A percentile compares a stretch with the other conserved stretches of the same genome.
These are phyloP conservation scores for Mollisia scopiformis DNA, from an alignment of 2,329 filamentous ascomycete species.

Conservation along the genomic window DNA sequence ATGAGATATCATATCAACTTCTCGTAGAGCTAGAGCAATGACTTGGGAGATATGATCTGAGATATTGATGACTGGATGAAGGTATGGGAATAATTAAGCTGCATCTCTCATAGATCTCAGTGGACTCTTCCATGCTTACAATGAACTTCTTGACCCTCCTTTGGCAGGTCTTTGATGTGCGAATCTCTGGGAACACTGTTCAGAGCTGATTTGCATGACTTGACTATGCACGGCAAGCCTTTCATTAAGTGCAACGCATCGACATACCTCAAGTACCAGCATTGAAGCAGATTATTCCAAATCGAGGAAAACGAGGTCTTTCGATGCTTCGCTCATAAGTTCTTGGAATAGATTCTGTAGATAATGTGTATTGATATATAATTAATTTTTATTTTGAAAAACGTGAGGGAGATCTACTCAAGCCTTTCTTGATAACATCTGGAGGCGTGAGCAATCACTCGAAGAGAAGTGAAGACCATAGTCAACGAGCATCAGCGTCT, in stretches of 20 bases:
- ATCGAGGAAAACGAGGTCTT: background rate
- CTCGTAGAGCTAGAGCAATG: no score
- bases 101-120: no score
- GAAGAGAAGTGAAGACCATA: background rate
- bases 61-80: no score
- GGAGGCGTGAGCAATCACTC: background rate
- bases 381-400: background rate
- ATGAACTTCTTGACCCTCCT: background rate
- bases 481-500: background rate
- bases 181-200: background rate
- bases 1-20: no score
- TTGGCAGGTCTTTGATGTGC: background rate
- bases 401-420: background rate
- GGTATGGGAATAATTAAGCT: no score
- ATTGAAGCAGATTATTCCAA: no score
- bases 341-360: background rate
- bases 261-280: background rate
- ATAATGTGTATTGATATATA: background rate
- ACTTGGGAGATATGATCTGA: no score
- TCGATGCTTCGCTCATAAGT: background rate
- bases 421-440: background rate
- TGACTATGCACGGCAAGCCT: constrained; percentile 6
- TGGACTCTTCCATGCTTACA: no score
- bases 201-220: background rate
- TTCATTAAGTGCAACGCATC: background rate